Conservation (phyloP, 75 land plant species). For the Pseudotsuga menziesii region DNA sequence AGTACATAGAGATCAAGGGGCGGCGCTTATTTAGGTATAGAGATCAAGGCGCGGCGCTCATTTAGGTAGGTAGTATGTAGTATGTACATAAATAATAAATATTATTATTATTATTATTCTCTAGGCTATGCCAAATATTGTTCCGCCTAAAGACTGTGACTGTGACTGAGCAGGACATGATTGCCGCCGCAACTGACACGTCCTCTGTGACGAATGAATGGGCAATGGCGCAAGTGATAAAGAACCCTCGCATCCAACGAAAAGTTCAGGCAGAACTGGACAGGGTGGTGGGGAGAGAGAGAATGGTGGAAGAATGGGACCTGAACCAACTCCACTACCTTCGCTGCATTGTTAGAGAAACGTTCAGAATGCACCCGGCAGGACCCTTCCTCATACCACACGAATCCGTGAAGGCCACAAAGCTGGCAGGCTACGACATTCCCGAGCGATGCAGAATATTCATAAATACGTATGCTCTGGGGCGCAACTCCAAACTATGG, state of each 20-base stretch:
- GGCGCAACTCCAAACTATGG: constrained; percentile 59
- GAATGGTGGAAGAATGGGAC: constrained; percentile 66
- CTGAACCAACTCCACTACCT: constrained; percentile 62
- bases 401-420: constrained; percentile 54
- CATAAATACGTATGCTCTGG: constrained; percentile 80
- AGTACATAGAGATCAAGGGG: too few species aligned
- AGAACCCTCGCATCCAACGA: constrained; percentile 52
- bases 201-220: constrained; percentile 84
- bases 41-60: too few species aligned
- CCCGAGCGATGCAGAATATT: constrained; percentile 62
- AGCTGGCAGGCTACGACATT: constrained; percentile 62
- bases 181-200: constrained; percentile 84
- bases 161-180: constrained; percentile 58
- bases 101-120: too few species aligned
- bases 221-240: constrained; percentile 89
- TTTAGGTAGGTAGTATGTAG: too few species aligned
- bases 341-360: constrained; percentile 76
- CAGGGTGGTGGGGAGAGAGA: constrained; percentile 49
- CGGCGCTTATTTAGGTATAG: too few species aligned
- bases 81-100: too few species aligned
- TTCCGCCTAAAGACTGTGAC: too few species aligned
- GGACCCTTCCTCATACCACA: constrained; percentile 78
- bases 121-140: too few species aligned
- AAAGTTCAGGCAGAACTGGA: constrained; percentile 74
- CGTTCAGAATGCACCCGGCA: constrained; percentile 82